phyloP scores from a whole-genome alignment of 768 basidiomycete genomes.

The Boletellus emodensis region DNA sequence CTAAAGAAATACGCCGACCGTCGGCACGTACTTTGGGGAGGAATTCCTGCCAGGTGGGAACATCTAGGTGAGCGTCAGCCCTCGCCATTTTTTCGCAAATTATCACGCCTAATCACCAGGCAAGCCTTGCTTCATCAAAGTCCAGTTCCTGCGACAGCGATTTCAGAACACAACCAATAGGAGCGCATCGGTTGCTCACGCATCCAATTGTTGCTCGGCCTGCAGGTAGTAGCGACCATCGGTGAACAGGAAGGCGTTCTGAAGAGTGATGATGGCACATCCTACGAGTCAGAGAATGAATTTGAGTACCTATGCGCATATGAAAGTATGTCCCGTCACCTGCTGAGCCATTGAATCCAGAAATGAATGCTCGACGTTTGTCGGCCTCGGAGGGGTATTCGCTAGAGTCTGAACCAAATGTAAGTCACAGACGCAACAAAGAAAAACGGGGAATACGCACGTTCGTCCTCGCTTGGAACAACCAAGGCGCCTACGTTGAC shows the following conservation, averaged over 20 bases:
- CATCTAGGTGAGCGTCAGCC: constrained; percentile 45
- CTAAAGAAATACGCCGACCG: background rate
- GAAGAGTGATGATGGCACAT: constrained; percentile 68
- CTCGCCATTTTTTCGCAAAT: background rate
- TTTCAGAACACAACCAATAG: constrained; percentile 1
- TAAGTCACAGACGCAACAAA: background rate
- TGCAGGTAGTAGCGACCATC: constrained; percentile 96
- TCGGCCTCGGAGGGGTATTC: constrained; percentile 88
- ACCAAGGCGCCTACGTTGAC: constrained; percentile 67
- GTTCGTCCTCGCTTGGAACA: constrained; percentile 90
- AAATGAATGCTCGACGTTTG: constrained; percentile 81
- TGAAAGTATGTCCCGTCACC: constrained; percentile 40
- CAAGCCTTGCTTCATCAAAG: constrained; percentile 86
- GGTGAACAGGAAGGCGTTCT: constrained; percentile 81
- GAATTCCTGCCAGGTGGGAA: constrained; percentile 89
- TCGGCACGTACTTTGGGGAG: constrained; percentile 53
- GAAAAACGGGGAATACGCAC: constrained; percentile 41
- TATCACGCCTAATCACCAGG: constrained; percentile 46
- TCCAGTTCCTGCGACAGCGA: constrained; percentile 67
- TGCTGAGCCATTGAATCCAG: constrained; percentile 92
- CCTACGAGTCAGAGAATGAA: constrained; percentile 40
- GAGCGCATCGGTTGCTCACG: constrained; percentile 39
- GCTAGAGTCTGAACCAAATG: constrained; percentile 61
- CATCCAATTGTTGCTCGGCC: constrained; percentile 83
- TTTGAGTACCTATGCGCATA: background rate